Base-by-base conservation (phyloP, 2,329 filamentous ascomycete genomes). In the Madurella mycetomatis region DNA sequence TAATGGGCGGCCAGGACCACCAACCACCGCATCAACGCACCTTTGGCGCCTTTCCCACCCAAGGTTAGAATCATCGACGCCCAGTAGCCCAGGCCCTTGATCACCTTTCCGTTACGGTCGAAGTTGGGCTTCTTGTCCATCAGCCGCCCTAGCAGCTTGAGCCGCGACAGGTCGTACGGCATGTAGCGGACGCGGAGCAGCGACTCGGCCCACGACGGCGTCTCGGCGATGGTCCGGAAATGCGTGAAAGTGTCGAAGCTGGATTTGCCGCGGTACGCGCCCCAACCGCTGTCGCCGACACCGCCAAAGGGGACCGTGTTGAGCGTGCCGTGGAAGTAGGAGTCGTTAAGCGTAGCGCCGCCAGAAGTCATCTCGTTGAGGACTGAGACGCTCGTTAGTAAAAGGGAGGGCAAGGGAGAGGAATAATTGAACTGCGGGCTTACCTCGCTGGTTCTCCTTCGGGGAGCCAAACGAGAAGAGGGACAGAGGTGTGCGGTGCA, bases 391-490 rank as follows among this genome's bases (percentile, higher is more conserved):
- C 39, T 7, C 18, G 18, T 31, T 31, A 7, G 9, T 18, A 17
- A 11, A 41, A 11, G 32, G 7, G 12, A 34, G 53, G 18, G 41
- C 19, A 31, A n/a, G 41, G 53, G 3, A 8, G 19, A 42, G 2
- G 37, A 42, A 37, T 25, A 44, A 25, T 18, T 18, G 1, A 32
- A 9, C 46, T 41, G 15, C n/a, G 37, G 9, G 66, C 77, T 64
- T 75, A 89, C 87, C 77, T 68, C 87, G 87, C 31, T 87, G 78
- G 44, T 86, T 88, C 68, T 96, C 92, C 2, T 76, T 76, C 64
- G 90, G 88, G 59, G 79, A 87, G 51, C 92, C 92, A 71, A 97
- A 97, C 5, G 88, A 82, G 69, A 90, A 95, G 43, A 96, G 76
- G 9, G 86, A 85, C 41, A 99, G 77, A 0, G 94, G 92, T 0